Conservation (phyloP, 2,329 filamentous ascomycete genomes). For the Trichoderma lentiforme region DNA sequence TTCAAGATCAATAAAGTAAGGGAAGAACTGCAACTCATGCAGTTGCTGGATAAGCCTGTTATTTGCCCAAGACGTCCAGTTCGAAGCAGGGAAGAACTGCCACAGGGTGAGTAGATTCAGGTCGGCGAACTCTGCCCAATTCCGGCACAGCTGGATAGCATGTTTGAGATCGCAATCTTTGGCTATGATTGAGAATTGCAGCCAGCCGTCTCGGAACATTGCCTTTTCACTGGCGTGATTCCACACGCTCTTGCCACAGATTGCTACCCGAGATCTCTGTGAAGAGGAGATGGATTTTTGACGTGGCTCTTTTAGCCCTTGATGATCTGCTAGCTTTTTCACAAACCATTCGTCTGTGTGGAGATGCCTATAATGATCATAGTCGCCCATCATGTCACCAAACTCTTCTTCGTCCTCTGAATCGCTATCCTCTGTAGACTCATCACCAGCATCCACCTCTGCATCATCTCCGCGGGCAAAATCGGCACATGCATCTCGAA, state of each 20-base stretch:
- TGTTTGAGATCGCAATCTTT: slow-evolving; percentile 30
- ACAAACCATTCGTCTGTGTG: slow-evolving; percentile 26
- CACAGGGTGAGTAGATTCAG: slow-evolving; percentile 26
- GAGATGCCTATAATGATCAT: slow-evolving; percentile 23
- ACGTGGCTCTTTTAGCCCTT: not conserved
- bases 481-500: slow-evolving; percentile 32
- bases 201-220: slow-evolving; percentile 32
- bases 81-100: slow-evolving; percentile 30
- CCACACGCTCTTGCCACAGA: slow-evolving; percentile 31
- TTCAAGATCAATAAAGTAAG: slow-evolving; percentile 28
- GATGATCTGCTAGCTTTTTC: slow-evolving; percentile 14
- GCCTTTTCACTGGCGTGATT: slow-evolving; percentile 29
- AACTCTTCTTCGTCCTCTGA: slow-evolving; percentile 13
- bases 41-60: slow-evolving; percentile 27
- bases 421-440: slow-evolving; percentile 16
- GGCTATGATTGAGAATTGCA: slow-evolving; percentile 31
- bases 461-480: slow-evolving; percentile 27
- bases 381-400: slow-evolving; percentile 21
- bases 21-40: slow-evolving; percentile 28
- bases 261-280: slow-evolving; percentile 23
- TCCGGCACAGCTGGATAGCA: slow-evolving; percentile 29
- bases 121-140: slow-evolving; percentile 31
- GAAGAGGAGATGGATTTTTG: not conserved
- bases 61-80: slow-evolving; percentile 26
- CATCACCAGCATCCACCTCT: slow-evolving; percentile 15